phyloP scores from a whole-genome alignment of 2,329 filamentous ascomycete species.

The Diaporthe caulivora region DNA sequence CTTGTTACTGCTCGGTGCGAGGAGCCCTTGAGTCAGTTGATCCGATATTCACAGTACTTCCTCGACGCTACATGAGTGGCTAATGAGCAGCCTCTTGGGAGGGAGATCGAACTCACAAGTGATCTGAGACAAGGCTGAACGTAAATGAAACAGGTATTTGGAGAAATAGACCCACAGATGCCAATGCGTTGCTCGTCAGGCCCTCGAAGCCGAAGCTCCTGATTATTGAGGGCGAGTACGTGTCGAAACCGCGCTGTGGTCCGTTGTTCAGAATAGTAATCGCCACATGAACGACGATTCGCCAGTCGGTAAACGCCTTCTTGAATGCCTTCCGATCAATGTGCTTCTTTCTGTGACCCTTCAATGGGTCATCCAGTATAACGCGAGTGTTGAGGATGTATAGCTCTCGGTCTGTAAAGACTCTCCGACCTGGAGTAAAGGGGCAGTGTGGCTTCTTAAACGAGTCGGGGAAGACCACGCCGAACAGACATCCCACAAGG shows the following conservation, averaged over 20 bases:
- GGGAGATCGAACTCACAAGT: constrained; percentile 54
- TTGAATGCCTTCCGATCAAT: constrained; percentile 50
- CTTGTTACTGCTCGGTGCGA: not conserved
- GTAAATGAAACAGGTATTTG: constrained; percentile 64
- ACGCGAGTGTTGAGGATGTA: constrained; percentile 51
- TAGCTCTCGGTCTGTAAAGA: constrained; percentile 44
- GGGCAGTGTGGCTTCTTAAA: constrained; percentile 1
- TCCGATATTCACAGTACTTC: no score
- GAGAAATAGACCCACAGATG: constrained; percentile 65
- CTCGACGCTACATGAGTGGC: not conserved
- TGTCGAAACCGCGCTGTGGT: constrained; percentile 60
- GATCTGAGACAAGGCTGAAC: constrained; percentile 66
- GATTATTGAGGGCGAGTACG: constrained; percentile 68
- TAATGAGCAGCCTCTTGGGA: not conserved
- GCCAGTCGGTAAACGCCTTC: constrained; percentile 60
- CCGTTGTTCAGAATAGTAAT: constrained; percentile 64
- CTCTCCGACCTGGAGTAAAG: constrained; percentile 8
- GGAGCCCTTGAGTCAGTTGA: not conserved
- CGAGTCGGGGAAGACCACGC: constrained; percentile 48
- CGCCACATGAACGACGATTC: constrained; percentile 64
- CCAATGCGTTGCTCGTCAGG: constrained; percentile 61
- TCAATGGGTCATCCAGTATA: constrained; percentile 51
- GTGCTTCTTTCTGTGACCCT: constrained; percentile 47
- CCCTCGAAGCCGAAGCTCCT: constrained; percentile 63
- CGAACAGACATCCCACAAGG: constrained; percentile 48